phyloP scores from a whole-genome alignment of 306 rosid species.

The Sechiopsis laciniata region DNA sequence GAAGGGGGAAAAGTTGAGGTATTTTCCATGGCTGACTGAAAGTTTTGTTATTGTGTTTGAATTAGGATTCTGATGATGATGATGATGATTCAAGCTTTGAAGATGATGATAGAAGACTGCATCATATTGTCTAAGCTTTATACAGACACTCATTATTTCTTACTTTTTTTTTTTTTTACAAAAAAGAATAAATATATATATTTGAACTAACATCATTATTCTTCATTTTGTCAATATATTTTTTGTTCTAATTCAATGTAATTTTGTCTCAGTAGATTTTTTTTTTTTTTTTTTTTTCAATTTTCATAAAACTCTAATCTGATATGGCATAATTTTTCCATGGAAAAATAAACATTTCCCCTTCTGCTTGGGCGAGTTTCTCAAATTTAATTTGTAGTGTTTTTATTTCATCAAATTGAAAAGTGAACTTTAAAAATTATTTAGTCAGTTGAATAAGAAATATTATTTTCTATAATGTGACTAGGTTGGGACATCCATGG shows the following conservation, averaged over 20 bases:
- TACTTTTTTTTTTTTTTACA: neutral
- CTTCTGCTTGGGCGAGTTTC: neutral
- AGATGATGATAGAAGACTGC: conserved; percentile 31
- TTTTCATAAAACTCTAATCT: neutral
- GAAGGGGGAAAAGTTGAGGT: neutral
- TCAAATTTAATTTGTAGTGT: neutral
- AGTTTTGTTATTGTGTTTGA: neutral
- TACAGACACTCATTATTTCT: conserved; percentile 19
- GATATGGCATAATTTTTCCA: too few relatives aligned
- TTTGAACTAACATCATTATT: conserved; percentile 35
- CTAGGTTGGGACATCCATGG: too few relatives aligned
- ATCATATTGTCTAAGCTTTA: conserved; percentile 27
- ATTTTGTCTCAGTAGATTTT: conserved; percentile 13
- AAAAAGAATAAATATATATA: neutral
- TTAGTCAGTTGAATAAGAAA: neutral
- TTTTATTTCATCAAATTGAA: neutral
- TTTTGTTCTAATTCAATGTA: neutral
- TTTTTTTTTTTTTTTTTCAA: neutral
- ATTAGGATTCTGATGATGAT: conserved; percentile 46
- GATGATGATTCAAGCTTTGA: conserved; percentile 40
- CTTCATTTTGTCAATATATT: conserved; percentile 27
- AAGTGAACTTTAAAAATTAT: neutral
- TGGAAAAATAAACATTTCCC: neutral
- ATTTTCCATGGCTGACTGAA: neutral
- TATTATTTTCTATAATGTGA: too few relatives aligned